Base-by-base conservation (phyloP, 257 asterid species). In the Thymus mandschuricus region DNA sequence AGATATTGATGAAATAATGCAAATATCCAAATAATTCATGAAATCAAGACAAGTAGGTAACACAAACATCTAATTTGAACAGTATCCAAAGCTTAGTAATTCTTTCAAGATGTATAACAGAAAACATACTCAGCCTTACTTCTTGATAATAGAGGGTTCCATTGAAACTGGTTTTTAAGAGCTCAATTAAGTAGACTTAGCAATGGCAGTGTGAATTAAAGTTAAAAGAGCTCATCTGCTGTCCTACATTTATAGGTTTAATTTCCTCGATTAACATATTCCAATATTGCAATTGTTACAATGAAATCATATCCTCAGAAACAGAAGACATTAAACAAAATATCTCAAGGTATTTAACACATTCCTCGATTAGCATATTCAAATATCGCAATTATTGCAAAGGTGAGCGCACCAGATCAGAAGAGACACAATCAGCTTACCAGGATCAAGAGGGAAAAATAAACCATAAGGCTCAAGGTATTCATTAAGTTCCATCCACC, bases 391-490 rank as follows among this genome's bases (percentile, higher is more conserved):
- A 59, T 69, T 73, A 51, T 38, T 21, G 10, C 45, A 67, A 12
- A 71, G 8, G 13, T 13, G 33, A 62, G 71, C 52, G 44, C 69
- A 72, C 54, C 35, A n/a, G 58, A 56, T 61, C 65, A 55, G 44
- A 54, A 59, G 67, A 75, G 52, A 73, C 29, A 52, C 28, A 13
- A 3, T 52, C 38, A 60, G 66, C 88, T 79, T 52, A 85, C 99
- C 98, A 64, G 99, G 99, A 86, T 95, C 99, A 73, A 95, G 86
- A 75, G 99, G 99, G 70, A 95, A 95, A 82, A 95, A 91, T 76
- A 95, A 90, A 60, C 97, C 99, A 82, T 85, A 89, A 33, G 98
- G 95, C 84, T 94, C 97, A 55, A 94, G 85, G 81, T 84, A 89
- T 33, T 91, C 98, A 75, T 95, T 95, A 63, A 95, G 98, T 82